phyloP scores from a whole-genome alignment of 2,329 filamentous ascomycete species.

The Microdochium paspali region DNA sequence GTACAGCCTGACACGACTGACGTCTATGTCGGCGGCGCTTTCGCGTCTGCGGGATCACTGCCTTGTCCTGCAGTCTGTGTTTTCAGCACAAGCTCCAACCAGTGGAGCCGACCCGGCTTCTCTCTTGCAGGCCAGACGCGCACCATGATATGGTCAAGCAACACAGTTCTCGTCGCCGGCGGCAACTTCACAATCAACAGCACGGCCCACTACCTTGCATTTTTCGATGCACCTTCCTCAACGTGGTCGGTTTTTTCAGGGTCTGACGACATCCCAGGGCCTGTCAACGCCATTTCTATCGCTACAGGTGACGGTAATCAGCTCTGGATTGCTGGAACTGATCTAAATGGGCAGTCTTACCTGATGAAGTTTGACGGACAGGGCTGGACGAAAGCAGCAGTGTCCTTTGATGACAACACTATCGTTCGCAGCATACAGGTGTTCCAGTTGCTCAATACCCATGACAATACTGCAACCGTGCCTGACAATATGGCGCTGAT shows the following conservation, averaged over 20 bases:
- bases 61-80: constrained; percentile 76
- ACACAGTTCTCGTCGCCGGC: constrained; percentile 63
- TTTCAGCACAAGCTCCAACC: constrained; percentile 58
- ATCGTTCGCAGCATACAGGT: constrained; percentile 74
- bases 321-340: constrained; percentile 75
- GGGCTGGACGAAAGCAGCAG: constrained; percentile 57
- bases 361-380: constrained; percentile 74
- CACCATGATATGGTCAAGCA: constrained; percentile 66
- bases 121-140: constrained; percentile 63
- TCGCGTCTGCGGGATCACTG: constrained; percentile 73
- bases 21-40: constrained; percentile 80
- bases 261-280: constrained; percentile 63
- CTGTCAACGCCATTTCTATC: constrained; percentile 65
- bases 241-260: constrained; percentile 57
- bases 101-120: constrained; percentile 74
- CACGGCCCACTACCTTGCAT: constrained; percentile 57
- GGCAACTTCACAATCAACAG: constrained; percentile 65
- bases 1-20: constrained; percentile 61
- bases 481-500: constrained; percentile 63
- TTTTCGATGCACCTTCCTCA: constrained; percentile 59
- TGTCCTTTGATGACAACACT: constrained; percentile 55
- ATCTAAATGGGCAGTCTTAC: constrained; percentile 54
- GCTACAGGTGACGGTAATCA: constrained; percentile 63
- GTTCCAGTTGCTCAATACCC: constrained; percentile 59
- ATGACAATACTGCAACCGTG: constrained; percentile 56